phyloP scores from a whole-genome alignment of 75 land plant genomes.

The Pinus taeda region DNA sequence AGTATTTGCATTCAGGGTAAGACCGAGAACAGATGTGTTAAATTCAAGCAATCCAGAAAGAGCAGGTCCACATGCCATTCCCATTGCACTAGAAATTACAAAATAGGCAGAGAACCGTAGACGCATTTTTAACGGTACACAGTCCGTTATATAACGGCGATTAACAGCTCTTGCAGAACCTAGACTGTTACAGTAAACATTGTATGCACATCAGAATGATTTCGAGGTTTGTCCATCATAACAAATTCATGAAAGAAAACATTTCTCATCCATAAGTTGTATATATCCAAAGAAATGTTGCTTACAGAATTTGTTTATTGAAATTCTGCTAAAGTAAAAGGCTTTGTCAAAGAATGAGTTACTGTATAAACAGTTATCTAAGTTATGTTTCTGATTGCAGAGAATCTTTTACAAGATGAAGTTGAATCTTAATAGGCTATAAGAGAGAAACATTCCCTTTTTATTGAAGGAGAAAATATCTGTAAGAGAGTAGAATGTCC shows the following conservation, averaged over 20 bases:
- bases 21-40: conserved; percentile 29
- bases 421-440: too few species aligned
- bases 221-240: neutral
- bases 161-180: conserved; percentile 83
- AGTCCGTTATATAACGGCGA: conserved; percentile 69
- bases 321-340: too few species aligned
- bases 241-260: neutral
- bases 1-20: conserved; percentile 57
- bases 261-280: neutral
- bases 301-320: too few species aligned
- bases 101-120: conserved; percentile 68
- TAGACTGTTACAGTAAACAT: conserved; percentile 30
- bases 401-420: too few species aligned
- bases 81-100: conserved; percentile 80
- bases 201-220: neutral
- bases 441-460: too few species aligned
- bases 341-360: too few species aligned
- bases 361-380: too few species aligned
- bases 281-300: neutral
- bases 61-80: conserved; percentile 85
- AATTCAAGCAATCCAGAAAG: conserved; percentile 55
- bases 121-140: conserved; percentile 56
- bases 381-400: too few species aligned
- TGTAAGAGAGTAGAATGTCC: too few species aligned
- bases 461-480: neutral